Evolutionary conservation across 148 eudicot species (phyloP), one percentile per base, ranked within the genome.

Genomic region (Bassia scoparia): DNA sequence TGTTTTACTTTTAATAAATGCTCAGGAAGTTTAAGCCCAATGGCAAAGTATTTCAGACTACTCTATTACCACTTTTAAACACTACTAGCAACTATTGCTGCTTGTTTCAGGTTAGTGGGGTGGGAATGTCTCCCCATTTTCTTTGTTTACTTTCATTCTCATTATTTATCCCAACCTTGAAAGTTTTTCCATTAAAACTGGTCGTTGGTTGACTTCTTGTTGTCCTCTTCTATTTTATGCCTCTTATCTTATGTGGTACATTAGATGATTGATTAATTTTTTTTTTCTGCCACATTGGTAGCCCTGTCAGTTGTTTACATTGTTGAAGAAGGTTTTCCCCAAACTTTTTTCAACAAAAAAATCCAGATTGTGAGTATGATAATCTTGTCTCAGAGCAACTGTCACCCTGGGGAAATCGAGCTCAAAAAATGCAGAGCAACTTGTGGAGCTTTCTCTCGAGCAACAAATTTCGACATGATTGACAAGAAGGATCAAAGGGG

Each of bases 361-460:
- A 76, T 74, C 76, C 52, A 81, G 89, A 86, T 67, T 68, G 41
- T 65, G 87, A 85, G 70, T 44, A 77, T 38, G 85, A 86, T 68
- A 88, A 80, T 71, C 74, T 69, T 69, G 89, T 76, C 24, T 21
- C 79, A 35, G 98, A 86, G 75, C 92, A 86, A 63, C 76, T 41
- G 49, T 59, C 33, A 66, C 72, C 54, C 64, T 74, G 88, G n/a
- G n/a, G 82, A 56, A 91, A 77, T 76, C 84, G 84, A 81, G 80
- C 86, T 71, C 90, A 84, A 77, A n/a, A n/a, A 81, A 84, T 46
- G 84, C 89, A 37, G 97, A 91, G 34, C 99, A 91, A 82, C 83
- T 95, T 73, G 80, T 95, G 58, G 99, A 95, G 85, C 94, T 95
- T 83, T 96, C 99, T 24, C 85, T 95, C 49, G 86, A 89, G 83